Conservation (phyloP, 106 monocot species). For the Allium cepa region DNA sequence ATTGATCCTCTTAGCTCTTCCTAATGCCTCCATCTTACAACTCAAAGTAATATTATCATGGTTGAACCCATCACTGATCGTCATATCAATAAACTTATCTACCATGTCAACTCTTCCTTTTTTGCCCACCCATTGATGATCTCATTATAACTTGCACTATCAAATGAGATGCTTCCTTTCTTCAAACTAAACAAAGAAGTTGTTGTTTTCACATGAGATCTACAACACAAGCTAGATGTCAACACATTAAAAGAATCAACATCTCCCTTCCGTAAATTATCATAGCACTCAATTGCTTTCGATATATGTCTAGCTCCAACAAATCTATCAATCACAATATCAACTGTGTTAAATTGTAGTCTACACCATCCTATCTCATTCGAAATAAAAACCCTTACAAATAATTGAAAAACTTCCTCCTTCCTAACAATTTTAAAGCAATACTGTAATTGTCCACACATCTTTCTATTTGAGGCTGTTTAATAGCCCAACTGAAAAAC, state of each 20-base stretch:
- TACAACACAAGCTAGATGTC: constrained; percentile 46
- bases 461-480: constrained; percentile 25
- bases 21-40: constrained; percentile 55
- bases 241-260: constrained; percentile 39
- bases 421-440: constrained; percentile 56
- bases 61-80: constrained; percentile 43
- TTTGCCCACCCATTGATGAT: constrained; percentile 82
- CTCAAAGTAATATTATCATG: constrained; percentile 50
- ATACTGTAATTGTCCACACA: constrained; percentile 42
- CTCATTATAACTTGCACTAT: constrained; percentile 47
- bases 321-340: constrained; percentile 52
- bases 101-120: constrained; percentile 62
- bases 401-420: constrained; percentile 67
- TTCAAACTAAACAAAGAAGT: constrained; percentile 41
- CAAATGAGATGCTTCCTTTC: constrained; percentile 39
- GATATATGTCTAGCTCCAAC: constrained; percentile 41
- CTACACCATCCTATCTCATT: constrained; percentile 49
- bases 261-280: constrained; percentile 32
- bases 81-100: constrained; percentile 33
- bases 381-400: constrained; percentile 36
- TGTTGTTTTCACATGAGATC: constrained; percentile 67
- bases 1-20: constrained; percentile 40
- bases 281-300: constrained; percentile 55
- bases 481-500: constrained; percentile 83
- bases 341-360: constrained; percentile 43